Conservation (phyloP, 2,329 filamentous ascomycete species). For the Colletotrichum cordylinicola region DNA sequence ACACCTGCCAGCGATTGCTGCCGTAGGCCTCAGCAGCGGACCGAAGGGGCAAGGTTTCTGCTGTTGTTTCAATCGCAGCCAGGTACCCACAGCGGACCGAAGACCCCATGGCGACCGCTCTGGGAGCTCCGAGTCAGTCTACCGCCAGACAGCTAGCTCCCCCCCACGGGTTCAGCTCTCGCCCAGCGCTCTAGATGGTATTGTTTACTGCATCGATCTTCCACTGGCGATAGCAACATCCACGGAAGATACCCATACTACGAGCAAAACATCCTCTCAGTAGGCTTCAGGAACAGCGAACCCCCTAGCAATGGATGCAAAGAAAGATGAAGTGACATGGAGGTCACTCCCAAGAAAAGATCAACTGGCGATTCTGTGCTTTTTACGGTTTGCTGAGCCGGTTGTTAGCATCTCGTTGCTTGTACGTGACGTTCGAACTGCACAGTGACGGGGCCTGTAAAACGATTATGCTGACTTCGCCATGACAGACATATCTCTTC, state of each 20-base stretch:
- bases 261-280: not conserved
- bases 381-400: conserved; percentile 11
- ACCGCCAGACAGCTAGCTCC: not conserved
- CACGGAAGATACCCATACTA: not conserved
- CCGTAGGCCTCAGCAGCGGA: not conserved
- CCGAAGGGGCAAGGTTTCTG: not conserved
- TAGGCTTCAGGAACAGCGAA: not conserved
- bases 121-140: not conserved
- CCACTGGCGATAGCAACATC: not conserved
- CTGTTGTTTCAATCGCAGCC: not conserved
- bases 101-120: not conserved
- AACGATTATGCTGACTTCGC: not conserved
- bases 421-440: not conserved
- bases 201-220: not conserved
- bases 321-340: conserved; percentile 4
- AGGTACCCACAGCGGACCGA: not conserved
- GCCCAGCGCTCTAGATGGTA: not conserved
- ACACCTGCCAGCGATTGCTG: not conserved
- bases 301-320: not conserved
- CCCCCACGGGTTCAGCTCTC: not conserved
- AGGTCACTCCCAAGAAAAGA: conserved; percentile 5
- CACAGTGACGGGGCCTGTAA: not conserved
- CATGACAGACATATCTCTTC: not conserved
- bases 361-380: conserved; percentile 3
- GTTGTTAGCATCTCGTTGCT: conserved; percentile 7